Conservation (phyloP, 352 stramenopile genomes). For the Phytophthora fragariaefolia region DNA sequence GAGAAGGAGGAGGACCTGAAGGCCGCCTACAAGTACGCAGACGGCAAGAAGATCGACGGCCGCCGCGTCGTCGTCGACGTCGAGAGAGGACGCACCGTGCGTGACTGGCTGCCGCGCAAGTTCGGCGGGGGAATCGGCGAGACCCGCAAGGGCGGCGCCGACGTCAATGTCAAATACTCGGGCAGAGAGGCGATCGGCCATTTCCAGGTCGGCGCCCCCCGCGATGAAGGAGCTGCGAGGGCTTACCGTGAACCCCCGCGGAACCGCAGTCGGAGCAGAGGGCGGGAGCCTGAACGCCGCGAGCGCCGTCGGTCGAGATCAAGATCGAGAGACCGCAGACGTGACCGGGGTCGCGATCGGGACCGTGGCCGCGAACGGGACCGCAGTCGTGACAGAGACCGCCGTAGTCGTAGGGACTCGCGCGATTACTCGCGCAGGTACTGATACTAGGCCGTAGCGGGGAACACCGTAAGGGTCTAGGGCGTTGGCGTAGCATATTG, state of each 20-base stretch:
- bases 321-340: conserved; percentile 48
- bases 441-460: conserved; percentile 12
- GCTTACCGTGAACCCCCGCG: conserved; percentile 30
- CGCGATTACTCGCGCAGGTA: conserved; percentile 53
- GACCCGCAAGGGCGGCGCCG: conserved; percentile 74
- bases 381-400: conserved; percentile 51
- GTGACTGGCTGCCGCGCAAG: conserved; percentile 95
- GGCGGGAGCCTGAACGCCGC: conserved; percentile 47
- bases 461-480: too few relatives aligned
- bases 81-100: conserved; percentile 97
- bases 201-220: conserved; percentile 39
- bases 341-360: conserved; percentile 39
- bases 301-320: conserved; percentile 34
- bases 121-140: conserved; percentile 95
- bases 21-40: conserved; percentile 92
- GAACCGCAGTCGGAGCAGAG: conserved; percentile 54
- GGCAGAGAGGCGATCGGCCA: conserved; percentile 55
- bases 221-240: conserved; percentile 40
- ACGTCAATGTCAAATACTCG: conserved; percentile 90
- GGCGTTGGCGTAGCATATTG: not conserved
- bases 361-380: conserved; percentile 50
- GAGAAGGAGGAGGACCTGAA: conserved; percentile 98
- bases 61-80: conserved; percentile 98
- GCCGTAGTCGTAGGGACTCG: conserved; percentile 57
- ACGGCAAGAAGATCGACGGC: conserved; percentile 97